Evolutionary conservation across 345 rosid species (phyloP).

Genomic region (Murraya paniculata): DNA sequence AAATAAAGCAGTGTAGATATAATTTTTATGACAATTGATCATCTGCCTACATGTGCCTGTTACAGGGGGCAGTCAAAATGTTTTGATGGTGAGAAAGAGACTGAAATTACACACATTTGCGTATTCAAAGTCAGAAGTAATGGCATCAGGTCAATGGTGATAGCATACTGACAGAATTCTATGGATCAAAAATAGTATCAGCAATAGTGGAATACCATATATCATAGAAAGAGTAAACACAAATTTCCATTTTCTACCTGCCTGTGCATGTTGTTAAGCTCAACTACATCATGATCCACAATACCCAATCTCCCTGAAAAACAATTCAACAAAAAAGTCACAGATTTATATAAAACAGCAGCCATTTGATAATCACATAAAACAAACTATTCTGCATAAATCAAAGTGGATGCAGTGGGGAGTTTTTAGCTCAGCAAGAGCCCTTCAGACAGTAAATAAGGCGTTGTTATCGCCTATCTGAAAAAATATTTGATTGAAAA

Average conservation of each 20-base stretch:
- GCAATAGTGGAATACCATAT: neutral
- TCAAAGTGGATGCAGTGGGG: neutral
- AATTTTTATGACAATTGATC: neutral
- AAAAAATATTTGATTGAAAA: no score
- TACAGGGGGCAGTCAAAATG: neutral
- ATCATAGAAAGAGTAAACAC: neutral
- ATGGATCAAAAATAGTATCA: neutral
- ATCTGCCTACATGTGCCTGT: neutral
- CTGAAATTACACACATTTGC: neutral
- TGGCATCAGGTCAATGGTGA: neutral
- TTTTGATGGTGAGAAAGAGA: neutral
- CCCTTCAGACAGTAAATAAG: neutral
- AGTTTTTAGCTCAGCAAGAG: neutral
- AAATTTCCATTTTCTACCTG: slow-evolving; percentile 51
- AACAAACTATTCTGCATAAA: neutral
- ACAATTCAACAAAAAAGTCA: neutral
- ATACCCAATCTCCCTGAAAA: slow-evolving; percentile 78
- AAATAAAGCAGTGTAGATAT: neutral
- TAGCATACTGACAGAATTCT: neutral
- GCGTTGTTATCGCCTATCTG: neutral
- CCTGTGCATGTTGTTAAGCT: slow-evolving; percentile 96
- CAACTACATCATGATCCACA: slow-evolving; percentile 93
- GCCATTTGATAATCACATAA: neutral
- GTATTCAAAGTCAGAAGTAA: neutral
- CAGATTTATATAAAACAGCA: neutral